Base-by-base conservation (phyloP, 2,329 filamentous ascomycete genomes). In the Xylariaceae sp. region DNA sequence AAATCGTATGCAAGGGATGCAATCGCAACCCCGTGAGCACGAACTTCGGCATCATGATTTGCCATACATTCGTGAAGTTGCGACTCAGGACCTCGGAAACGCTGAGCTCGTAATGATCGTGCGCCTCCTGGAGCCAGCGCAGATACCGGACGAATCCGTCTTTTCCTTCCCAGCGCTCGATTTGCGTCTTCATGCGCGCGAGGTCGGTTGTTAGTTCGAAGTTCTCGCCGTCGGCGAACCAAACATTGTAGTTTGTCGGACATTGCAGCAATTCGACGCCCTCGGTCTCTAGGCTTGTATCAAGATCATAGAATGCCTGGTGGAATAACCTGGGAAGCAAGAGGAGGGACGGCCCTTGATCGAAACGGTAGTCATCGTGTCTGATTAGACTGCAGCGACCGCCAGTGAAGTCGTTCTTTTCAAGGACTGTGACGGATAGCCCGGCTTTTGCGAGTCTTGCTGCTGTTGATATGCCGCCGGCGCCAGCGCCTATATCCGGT, bases 301-400 rank as follows among this genome's bases (percentile, higher is more conserved):
- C 86, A 1, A 91, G 80, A 66, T 91, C 88, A 57, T 75, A 71
- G 68, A 90, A 91, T 17, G 84, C 83, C 73, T 88, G 84, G 34
- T 80, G 78, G 76, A 91, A 92, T 58, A 90, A 78, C 57, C 83
- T 81, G 1, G 88, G 88, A 4, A 91, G 82, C 0, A 92, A 78
- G 15, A 91, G 80, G 2, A 91, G 80, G 0, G 87, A 90, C 0
- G 88, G 88, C 0, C 88, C 88, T 76, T 90, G 88, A 68, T 92
- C 88, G 75, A 91, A 91, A 59, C 88, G 83, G 71, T 85, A 84
- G 57, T 82, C 84, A 52, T 82, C 74, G 60, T 82, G 75, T 55
- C 82, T 75, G 44, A 90, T 79, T 30, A 90, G 73, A 50, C 83
- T 88, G 73, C 88, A 91, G 57, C 88, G 78, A 3, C 88, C 88